Conservation (phyloP, 2,329 filamentous ascomycete genomes). For the Fusarium pininemorale region DNA sequence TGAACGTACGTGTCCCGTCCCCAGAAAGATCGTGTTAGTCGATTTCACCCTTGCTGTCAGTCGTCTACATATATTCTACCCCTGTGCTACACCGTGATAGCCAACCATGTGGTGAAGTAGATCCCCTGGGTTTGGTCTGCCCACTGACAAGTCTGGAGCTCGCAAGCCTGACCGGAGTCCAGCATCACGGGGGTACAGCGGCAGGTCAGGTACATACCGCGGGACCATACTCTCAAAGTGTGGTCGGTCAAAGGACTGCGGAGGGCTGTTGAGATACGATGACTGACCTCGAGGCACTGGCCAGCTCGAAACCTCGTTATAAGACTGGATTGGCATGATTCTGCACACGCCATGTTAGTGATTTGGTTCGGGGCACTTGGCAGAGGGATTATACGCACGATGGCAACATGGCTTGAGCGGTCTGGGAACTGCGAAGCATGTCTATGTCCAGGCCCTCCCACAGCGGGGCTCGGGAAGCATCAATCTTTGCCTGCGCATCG, state of each 20-base stretch:
- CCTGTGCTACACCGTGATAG: constrained; percentile 13
- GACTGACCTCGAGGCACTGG: constrained; percentile 5
- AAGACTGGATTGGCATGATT: constrained; percentile 1
- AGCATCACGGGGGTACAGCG: background rate
- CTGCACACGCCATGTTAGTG: constrained; percentile 16
- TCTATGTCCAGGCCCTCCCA: constrained; percentile 5
- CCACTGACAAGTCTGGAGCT: constrained; percentile 10
- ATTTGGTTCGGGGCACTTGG: background rate
- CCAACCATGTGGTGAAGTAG: constrained; percentile 8
- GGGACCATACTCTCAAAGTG: constrained; percentile 3
- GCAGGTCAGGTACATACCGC: constrained; percentile 10
- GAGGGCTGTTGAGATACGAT: background rate
- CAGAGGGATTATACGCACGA: constrained; percentile 15
- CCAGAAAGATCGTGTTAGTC: background rate
- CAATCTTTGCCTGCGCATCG: constrained; percentile 12
- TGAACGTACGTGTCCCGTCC: background rate
- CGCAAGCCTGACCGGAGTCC: constrained; percentile 8
- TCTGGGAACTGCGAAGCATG: constrained; percentile 3
- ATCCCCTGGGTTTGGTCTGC: background rate
- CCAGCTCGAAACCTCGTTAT: constrained; percentile 22
- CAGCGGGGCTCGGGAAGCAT: background rate
- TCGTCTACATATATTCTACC: background rate
- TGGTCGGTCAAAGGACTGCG: constrained; percentile 6
- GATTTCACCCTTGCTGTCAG: background rate
- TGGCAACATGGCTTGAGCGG: constrained; percentile 13